Evolutionary conservation across 352 stramenopile genomes (phyloP), one percentile per base, ranked within the genome.

Genomic region (Pythium diclinum): DNA sequence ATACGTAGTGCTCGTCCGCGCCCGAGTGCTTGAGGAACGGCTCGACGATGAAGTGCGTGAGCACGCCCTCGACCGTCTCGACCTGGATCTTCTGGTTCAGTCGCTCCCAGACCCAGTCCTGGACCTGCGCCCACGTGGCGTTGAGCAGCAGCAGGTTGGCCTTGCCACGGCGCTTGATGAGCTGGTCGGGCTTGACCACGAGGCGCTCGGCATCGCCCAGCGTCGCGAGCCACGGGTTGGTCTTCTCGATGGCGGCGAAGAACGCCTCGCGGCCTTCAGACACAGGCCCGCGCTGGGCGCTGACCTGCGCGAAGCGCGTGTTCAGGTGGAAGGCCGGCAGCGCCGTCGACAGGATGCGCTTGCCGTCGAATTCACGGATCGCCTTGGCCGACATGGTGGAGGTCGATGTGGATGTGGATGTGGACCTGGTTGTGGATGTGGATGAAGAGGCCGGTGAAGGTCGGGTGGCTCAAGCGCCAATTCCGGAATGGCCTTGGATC

Each of bases 31-130:
- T 90, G 51, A 98, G 63, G 68, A 99, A 99, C n/a, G 95, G 94
- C 78, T 99, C 96, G 23, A 99, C 90, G 60, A 99, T 98, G 74
- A 99, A 99, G 66, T 96, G 92, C 69, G 97, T 95, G 36, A 99
- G 81, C 52, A 96, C 80, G 48, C 96, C 96, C 23, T 83, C 87
- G 49, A 98, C 91, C 21, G 72, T 71, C 66, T 98, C 93, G 14
- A 98, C 88, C 65, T 97, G 75, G 58, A 97, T 88, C 58, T 93
- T 89, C 62, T 94, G 89, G 76, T 96, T 94, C 73, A 98, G 97
- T 55, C 95, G 91, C 70, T 96, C 86, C 70, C 81, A 88, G 67
- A 98, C 93, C 95, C 95, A 99, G 36, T 91, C 80, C 76, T 98
- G 80, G 33, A 98, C 94, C 69, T 98, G 74, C 16, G 69, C 46